Conservation (phyloP, 2,329 filamentous ascomycete species). For the Leptosphaerulina australis region DNA sequence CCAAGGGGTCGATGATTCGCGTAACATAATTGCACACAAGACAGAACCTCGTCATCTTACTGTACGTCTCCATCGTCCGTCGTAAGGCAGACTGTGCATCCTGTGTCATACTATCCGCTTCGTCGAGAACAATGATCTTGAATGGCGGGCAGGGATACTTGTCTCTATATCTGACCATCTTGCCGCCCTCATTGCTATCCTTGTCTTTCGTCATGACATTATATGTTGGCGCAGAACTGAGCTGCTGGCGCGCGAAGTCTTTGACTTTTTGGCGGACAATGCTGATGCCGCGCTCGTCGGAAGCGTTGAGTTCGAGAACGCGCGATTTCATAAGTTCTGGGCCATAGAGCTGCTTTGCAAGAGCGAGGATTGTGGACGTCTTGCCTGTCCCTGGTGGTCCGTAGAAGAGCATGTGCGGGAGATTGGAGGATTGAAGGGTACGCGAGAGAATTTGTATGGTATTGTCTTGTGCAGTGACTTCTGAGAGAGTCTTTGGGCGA, state of each 20-base stretch:
- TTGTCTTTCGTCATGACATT: conserved; percentile 62
- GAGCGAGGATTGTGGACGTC: conserved; percentile 94
- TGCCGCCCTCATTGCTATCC: conserved; percentile 30
- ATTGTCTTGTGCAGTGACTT: conserved; percentile 97
- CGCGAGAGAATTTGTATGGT: conserved; percentile 91
- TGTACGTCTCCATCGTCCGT: conserved; percentile 98
- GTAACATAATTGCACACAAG: conserved; percentile 99
- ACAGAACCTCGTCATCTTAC: conserved; percentile 94
- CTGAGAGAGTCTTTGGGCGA: conserved; percentile 88
- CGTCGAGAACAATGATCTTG: conserved; percentile 98
- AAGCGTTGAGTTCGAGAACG: conserved; percentile 98
- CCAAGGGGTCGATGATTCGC: conserved; percentile 94
- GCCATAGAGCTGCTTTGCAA: conserved; percentile 96
- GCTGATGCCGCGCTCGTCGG: conserved; percentile 95
- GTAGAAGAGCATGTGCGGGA: conserved; percentile 99
- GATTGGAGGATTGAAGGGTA: conserved; percentile 93
- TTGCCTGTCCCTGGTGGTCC: conserved; percentile 97
- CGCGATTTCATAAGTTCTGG: conserved; percentile 90
- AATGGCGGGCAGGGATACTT: conserved; percentile 94
- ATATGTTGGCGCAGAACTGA: conserved; percentile 75
- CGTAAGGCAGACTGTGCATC: conserved; percentile 92
- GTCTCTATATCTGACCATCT: conserved; percentile 56
- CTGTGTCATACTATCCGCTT: conserved; percentile 98
- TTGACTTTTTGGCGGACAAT: conserved; percentile 99
- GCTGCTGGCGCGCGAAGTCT: conserved; percentile 93